phyloP scores from a whole-genome alignment of 129 eudicot species.

The Tagetes erecta region DNA sequence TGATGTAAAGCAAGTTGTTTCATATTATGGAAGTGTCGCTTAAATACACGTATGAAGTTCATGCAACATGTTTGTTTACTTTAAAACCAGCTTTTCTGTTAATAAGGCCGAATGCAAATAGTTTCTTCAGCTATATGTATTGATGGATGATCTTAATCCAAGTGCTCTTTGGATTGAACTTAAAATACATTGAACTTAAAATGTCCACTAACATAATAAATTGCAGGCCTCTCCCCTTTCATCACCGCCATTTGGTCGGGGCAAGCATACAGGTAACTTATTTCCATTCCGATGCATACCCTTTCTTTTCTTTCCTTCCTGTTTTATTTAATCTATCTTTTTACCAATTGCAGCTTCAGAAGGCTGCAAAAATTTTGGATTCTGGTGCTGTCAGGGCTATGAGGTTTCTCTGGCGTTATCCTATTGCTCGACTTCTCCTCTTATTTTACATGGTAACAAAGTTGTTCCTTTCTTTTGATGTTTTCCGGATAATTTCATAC shows the following conservation, averaged over 20 bases:
- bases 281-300: constrained; percentile 5
- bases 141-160: constrained; percentile 16
- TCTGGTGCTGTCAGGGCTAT: constrained; percentile 94
- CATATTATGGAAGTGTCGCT: neutral
- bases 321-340: constrained; percentile 14
- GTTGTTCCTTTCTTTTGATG: neutral
- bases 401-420: constrained; percentile 95
- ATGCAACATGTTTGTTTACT: constrained; percentile 7
- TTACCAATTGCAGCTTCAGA: constrained; percentile 68
- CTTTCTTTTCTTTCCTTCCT: constrained; percentile 5
- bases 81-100: neutral
- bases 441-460: constrained; percentile 77
- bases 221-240: constrained; percentile 94
- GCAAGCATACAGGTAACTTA: constrained; percentile 84
- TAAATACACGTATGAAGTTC: constrained; percentile 1
- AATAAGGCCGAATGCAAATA: neutral
- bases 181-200: neutral
- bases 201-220: constrained; percentile 2
- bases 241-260: constrained; percentile 90
- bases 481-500: too few relatives aligned
- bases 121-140: neutral
- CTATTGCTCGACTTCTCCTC: constrained; percentile 80
- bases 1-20: constrained; percentile 14
- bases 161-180: neutral
- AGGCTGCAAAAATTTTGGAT: constrained; percentile 91